These are phyloP conservation scores for Closterium sp. DNA, from an alignment of 139 green algal genomes.

Conservation along the genomic window DNA sequence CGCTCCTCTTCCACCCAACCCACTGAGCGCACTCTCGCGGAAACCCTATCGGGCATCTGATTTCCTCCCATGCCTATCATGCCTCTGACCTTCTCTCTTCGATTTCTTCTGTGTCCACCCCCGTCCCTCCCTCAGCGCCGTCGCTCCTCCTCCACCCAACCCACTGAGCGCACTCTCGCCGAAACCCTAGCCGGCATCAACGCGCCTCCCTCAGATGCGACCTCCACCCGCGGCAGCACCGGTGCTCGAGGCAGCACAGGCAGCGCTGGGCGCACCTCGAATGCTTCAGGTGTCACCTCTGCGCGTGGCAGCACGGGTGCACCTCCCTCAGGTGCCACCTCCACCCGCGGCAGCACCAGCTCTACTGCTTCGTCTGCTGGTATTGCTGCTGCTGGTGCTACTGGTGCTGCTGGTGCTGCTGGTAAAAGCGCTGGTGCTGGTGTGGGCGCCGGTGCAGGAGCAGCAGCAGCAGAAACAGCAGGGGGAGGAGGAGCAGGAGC, in stretches of 20 bases:
- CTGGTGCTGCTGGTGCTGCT: no score
- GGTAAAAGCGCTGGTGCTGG: no score
- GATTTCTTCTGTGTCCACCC: no score
- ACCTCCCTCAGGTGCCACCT: neutral
- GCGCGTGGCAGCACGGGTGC: neutral
- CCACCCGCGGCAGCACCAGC: neutral
- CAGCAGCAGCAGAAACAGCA: neutral
- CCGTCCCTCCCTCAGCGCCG: neutral
- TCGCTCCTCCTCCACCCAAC: neutral
- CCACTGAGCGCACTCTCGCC: neutral
- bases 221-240: neutral
- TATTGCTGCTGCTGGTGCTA: neutral
- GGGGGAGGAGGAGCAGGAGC: neutral
- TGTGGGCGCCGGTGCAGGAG: no score
- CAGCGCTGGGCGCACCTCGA: neutral
- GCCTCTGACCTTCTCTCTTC: no score
- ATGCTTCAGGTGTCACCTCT: neutral
- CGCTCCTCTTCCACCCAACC: neutral
- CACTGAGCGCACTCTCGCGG: neutral
- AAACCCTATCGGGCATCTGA: no score
- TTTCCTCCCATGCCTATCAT: no score
- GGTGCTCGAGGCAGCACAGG: neutral
- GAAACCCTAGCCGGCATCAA: neutral
- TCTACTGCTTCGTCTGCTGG: neutral
- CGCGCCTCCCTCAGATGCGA: neutral